These are phyloP conservation scores for Mucor racemosus DNA, from an alignment of 371 early-diverging fungal species.

Conservation along the genomic window DNA sequence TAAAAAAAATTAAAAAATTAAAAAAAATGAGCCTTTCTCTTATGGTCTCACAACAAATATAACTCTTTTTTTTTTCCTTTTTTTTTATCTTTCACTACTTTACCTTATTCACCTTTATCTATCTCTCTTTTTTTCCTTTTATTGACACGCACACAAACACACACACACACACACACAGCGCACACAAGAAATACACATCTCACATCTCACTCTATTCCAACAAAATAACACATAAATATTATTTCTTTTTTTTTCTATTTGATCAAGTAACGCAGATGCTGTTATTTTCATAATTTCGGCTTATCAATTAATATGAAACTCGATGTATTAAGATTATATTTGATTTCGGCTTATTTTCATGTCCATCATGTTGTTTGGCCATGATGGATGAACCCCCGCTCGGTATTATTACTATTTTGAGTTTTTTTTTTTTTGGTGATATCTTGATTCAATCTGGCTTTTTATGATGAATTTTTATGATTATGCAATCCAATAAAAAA, in stretches of 20 bases:
- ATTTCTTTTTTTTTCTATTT: background rate
- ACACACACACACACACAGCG: background rate
- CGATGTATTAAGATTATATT: background rate
- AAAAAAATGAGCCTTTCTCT: background rate
- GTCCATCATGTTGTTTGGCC: no score
- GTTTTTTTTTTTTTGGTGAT: no score
- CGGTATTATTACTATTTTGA: no score
- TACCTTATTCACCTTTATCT: background rate
- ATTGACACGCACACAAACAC: background rate
- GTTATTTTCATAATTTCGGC: background rate
- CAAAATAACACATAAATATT: background rate
- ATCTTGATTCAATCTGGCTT: no score
- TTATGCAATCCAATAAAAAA: no score
- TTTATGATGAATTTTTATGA: no score
- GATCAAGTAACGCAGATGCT: background rate
- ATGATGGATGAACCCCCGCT: no score
- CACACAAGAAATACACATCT: background rate
- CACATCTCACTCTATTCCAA: background rate
- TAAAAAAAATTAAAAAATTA: conserved; percentile 34
- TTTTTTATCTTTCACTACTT: background rate
- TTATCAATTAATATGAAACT: background rate
- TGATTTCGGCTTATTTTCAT: background rate
- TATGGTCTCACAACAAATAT: conserved; percentile 10
- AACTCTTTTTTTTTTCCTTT: background rate
- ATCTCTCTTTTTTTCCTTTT: background rate